Base-by-base conservation (phyloP, 2,329 filamentous ascomycete genomes). In the Scopulariopsis brevicaulis region DNA sequence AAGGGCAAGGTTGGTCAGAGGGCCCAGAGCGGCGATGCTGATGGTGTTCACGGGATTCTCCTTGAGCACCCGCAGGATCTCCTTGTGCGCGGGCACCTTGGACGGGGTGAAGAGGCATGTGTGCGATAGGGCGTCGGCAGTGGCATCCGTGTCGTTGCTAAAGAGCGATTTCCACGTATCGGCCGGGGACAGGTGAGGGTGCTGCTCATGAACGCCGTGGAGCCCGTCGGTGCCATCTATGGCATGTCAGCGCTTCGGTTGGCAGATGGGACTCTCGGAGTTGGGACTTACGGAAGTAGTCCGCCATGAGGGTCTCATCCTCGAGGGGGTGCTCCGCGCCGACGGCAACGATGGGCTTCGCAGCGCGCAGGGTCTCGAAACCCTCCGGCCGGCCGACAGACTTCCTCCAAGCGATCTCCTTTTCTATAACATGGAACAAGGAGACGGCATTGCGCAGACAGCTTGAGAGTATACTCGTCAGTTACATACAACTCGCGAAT, bases 1-100 rank as follows among this genome's bases (percentile, higher is more conserved):
- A 28, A 96, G 73, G 1, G 94, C 94, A 34, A 96, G 75, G 68
- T 96, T 99, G n/a, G 94, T 97, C 64, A 97, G 75, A 1, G 94
- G 94, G 0, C 94, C 94, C 54, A 97, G 79, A 25, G 89, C 89
- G 43, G 96, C 84, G 67, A 99, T 89, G n/a, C 88, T 92, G 64
- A 99, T 84, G 1, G 89, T 94, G 67, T 91, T 85, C 5, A 80
- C 79, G 8, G 92, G 90, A 66, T 94, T 91, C 65, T 94, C 88
- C 58, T 79, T 80, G 22, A 99, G 80, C 54, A 96, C 77, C 28
- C 88, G 84, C n/a, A 99, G 81, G 55, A 99, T 97, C 72, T 96
- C 91, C 69, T 88, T 81, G 71, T 96, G 86, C 0, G 92, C 84
- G 1, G 84, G 83, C 5, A 75, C 73, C 64, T 84, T 84, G 20